Percentiles rank a stretch among this genome's conserved stretches.
Evolutionary conservation across 2,329 filamentous ascomycete species (phyloP).

Genomic region (Aureobasidium sp.): DNA sequence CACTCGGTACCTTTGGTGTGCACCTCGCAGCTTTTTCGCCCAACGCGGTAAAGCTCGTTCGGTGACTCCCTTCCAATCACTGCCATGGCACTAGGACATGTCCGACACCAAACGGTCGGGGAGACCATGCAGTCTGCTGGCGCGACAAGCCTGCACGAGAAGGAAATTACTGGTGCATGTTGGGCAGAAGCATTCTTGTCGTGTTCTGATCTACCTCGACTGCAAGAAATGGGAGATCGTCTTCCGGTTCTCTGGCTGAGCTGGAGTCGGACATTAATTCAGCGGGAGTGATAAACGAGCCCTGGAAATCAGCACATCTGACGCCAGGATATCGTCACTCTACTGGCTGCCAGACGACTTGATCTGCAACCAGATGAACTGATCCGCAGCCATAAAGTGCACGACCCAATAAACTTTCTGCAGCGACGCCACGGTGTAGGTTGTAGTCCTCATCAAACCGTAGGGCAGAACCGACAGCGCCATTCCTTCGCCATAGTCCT

Average conservation of each 20-base stretch:
- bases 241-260: not conserved
- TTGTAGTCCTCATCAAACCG: slow-evolving; percentile 1
- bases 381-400: slow-evolving; percentile 2
- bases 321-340: not conserved
- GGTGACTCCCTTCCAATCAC: not conserved
- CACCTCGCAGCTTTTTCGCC: not conserved
- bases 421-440: not conserved
- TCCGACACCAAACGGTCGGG: slow-evolving; percentile 10
- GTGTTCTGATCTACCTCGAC: not conserved
- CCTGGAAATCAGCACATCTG: not conserved
- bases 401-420: not conserved
- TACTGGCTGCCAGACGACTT: not conserved
- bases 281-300: not conserved
- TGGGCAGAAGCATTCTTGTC: not conserved
- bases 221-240: not conserved
- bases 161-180: slow-evolving; percentile 5
- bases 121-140: slow-evolving; percentile 1
- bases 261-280: not conserved
- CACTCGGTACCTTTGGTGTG: not conserved
- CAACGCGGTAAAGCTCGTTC: not conserved
- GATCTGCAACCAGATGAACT: not conserved
- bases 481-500: not conserved
- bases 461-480: slow-evolving; percentile 4
- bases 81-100: slow-evolving; percentile 9
- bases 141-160: slow-evolving; percentile 2